Conservation (phyloP, 306 rosid genomes). For the Fragaria vesca region DNA sequence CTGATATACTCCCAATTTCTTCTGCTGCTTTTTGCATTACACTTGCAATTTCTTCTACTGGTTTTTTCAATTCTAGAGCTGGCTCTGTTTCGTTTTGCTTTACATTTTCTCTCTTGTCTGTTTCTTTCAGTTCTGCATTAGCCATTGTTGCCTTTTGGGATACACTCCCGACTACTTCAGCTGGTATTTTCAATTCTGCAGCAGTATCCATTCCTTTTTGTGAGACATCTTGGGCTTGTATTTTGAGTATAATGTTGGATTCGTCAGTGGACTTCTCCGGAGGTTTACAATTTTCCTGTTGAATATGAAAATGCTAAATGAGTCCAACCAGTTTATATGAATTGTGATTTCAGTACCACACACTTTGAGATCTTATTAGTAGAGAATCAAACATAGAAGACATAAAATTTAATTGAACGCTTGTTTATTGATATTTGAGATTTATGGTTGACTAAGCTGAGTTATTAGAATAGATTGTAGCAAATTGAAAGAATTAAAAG, state of each 20-base stretch:
- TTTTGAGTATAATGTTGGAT: constrained; percentile 4
- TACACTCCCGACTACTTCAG: background rate
- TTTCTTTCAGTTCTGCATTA: background rate
- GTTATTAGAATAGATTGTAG: background rate
- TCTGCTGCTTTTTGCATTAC: background rate
- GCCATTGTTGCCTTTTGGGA: constrained; percentile 2
- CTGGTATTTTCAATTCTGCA: background rate
- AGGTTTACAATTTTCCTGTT: constrained; percentile 27
- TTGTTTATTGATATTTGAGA: background rate
- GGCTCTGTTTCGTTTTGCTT: background rate
- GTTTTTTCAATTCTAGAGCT: background rate
- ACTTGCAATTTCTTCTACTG: background rate
- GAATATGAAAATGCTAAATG: constrained; percentile 6
- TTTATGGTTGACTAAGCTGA: background rate
- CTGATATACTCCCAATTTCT: background rate
- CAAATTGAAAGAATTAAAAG: background rate
- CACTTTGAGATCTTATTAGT: background rate
- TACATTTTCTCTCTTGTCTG: background rate
- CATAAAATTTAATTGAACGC: background rate
- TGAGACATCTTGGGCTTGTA: constrained; percentile 6
- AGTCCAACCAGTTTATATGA: background rate
- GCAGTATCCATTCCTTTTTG: background rate
- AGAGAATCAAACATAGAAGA: background rate
- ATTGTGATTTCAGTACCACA: background rate
- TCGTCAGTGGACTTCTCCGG: constrained; percentile 16